A percentile compares a stretch with the other conserved stretches of the same genome.
Evolutionary conservation across 441 rosid genomes (phyloP).

Genomic region (Aleurites moluccanus): DNA sequence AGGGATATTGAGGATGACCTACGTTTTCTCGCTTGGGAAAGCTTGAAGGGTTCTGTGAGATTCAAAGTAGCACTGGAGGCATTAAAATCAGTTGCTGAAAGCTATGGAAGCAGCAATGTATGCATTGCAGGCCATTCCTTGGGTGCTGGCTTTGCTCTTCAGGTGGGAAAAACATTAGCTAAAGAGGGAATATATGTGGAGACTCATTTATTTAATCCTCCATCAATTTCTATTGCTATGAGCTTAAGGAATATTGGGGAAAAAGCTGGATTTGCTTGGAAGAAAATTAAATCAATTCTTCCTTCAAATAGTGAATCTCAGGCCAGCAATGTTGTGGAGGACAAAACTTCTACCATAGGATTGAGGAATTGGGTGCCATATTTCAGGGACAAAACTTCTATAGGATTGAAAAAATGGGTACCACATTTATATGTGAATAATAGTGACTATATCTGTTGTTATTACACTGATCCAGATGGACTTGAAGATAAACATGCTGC

Average conservation of each 20-base stretch:
- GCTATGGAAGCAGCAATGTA: slow-evolving; percentile 72
- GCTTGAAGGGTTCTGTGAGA: slow-evolving; percentile 87
- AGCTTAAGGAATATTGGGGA: slow-evolving; percentile 79
- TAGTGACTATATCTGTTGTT: slow-evolving; percentile 88
- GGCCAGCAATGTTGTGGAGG: slow-evolving; percentile 25
- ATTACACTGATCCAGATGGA: slow-evolving; percentile 60
- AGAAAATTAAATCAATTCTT: slow-evolving; percentile 66
- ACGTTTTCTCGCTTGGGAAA: slow-evolving; percentile 93
- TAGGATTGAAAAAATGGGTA: slow-evolving; percentile 67
- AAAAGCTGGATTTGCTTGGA: slow-evolving; percentile 75
- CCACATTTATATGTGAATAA: slow-evolving; percentile 91
- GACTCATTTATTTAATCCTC: slow-evolving; percentile 88
- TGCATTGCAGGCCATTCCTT: slow-evolving; percentile 88
- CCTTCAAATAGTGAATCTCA: slow-evolving; percentile 46
- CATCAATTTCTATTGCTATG: slow-evolving; percentile 83
- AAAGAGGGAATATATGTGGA: slow-evolving; percentile 72
- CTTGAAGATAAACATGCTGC: slow-evolving; percentile 31
- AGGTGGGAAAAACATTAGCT: slow-evolving; percentile 90
- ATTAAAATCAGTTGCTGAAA: slow-evolving; percentile 52
- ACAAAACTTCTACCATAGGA: slow-evolving; percentile 34
- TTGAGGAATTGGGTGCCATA: slow-evolving; percentile 65
- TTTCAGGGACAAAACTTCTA: slow-evolving; percentile 44
- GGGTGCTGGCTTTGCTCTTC: slow-evolving; percentile 92
- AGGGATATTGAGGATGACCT: slow-evolving; percentile 91
- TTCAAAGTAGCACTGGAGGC: slow-evolving; percentile 65